Percentiles rank a stretch among this genome's conserved stretches.
Conservation (phyloP, 768 basidiomycete species). For the Suillus ampliporus region DNA sequence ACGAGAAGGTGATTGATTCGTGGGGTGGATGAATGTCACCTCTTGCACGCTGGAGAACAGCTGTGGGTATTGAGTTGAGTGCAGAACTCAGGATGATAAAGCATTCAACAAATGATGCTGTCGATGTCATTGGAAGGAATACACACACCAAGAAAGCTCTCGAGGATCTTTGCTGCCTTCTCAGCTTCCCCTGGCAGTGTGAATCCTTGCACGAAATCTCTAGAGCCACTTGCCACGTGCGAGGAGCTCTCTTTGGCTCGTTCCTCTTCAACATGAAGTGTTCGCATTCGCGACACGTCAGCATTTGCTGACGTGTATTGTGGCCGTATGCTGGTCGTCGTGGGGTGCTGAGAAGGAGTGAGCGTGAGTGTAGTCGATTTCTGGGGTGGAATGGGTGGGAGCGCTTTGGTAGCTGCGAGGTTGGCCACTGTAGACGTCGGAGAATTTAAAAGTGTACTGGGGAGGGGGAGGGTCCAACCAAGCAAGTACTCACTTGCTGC, state of each 20-base stretch:
- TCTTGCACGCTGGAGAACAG: slow-evolving; percentile 86
- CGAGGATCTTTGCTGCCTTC: slow-evolving; percentile 91
- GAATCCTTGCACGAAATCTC: slow-evolving; percentile 85
- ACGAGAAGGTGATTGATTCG: slow-evolving; percentile 6
- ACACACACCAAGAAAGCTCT: slow-evolving; percentile 82
- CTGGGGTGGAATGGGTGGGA: too few species aligned
- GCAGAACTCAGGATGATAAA: slow-evolving; percentile 80
- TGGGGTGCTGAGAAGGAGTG: too few species aligned
- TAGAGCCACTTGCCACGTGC: slow-evolving; percentile 75
- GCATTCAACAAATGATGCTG: slow-evolving; percentile 12
- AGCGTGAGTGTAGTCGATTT: too few species aligned
- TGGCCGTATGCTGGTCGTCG: too few species aligned
- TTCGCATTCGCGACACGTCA: too few species aligned
- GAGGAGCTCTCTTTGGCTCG: slow-evolving; percentile 66
- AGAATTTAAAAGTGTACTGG: too few species aligned
- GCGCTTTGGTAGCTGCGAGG: too few species aligned
- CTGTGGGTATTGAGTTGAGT: slow-evolving; percentile 93
- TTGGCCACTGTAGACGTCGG: too few species aligned
- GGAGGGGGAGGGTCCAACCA: too few species aligned
- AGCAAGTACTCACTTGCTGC: too few species aligned
- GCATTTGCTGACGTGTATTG: too few species aligned
- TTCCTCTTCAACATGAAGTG: too few species aligned
- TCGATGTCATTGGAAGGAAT: not conserved
- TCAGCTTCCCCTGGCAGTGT: slow-evolving; percentile 91
- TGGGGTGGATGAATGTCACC: slow-evolving; percentile 50